These are phyloP conservation scores for Xerocomus amazonicus DNA, from an alignment of 1,284 basidiomycete genomes.

Conservation along the genomic window DNA sequence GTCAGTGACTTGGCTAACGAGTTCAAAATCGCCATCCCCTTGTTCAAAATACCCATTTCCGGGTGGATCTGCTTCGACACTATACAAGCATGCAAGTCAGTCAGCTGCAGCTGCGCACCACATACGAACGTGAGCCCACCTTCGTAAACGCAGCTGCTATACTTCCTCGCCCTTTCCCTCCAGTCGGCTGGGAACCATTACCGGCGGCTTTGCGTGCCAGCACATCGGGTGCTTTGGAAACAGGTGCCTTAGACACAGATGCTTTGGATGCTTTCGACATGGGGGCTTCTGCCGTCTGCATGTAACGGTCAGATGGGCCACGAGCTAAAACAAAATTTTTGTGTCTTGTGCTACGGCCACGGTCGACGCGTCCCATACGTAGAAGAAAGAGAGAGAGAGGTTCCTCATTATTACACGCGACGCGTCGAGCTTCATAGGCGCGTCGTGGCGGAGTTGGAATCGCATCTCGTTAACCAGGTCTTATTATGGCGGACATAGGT, in stretches of 20 bases:
- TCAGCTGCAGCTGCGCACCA: background rate
- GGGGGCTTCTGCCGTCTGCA: no score
- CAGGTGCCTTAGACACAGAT: slow-evolving; percentile 22
- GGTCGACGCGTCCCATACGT: no score
- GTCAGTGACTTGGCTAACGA: slow-evolving; percentile 78
- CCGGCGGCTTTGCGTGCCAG: background rate
- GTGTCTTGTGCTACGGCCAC: no score
- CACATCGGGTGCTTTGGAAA: slow-evolving; percentile 2
- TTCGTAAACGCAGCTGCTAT: slow-evolving; percentile 35
- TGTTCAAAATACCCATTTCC: slow-evolving; percentile 96
- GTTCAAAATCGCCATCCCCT: slow-evolving; percentile 94
- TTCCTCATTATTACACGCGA: no score
- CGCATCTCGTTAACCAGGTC: no score
- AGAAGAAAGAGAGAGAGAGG: no score
- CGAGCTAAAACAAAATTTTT: no score
- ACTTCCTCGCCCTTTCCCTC: slow-evolving; percentile 35
- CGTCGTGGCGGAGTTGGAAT: no score
- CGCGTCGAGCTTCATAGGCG: no score
- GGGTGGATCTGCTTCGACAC: slow-evolving; percentile 93
- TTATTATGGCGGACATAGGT: no score
- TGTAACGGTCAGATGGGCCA: no score
- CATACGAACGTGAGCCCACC: slow-evolving; percentile 12
- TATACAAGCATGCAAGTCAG: slow-evolving; percentile 27
- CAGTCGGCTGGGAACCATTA: background rate
- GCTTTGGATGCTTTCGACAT: slow-evolving; percentile 21